Base-by-base conservation (phyloP, 2,329 filamentous ascomycete genomes). In the Aspergillus calidoustus region DNA sequence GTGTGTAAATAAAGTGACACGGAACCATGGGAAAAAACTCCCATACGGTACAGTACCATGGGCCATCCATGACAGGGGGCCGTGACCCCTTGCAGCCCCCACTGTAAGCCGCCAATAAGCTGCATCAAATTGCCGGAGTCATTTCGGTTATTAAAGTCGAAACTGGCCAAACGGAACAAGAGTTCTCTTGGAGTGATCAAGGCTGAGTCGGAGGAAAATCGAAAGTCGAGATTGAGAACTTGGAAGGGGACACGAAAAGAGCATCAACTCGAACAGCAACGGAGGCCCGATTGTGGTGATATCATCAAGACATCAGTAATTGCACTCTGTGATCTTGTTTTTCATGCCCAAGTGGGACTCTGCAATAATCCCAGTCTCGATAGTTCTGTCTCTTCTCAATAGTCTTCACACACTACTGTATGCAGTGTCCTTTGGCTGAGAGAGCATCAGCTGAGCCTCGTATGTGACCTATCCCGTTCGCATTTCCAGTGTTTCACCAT, bases 11-110 rank as follows among this genome's bases (percentile, higher is more conserved):
- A 66, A 64, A 63, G 58, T 64, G 64, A 61, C 47, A 60, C 58
- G 19, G 53, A 64, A 59, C 66, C 64, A 63, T 66, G 64, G 66
- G 48, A 34, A 25, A 38, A 51, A 28, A 46, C 47, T 43, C 30
- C 23, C 30, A 59, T 68, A 66, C 66, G 52, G 60, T 66, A 66
- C 60, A 25, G 60, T 66, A 68, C 64, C 54, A 56, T 31, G 44
- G 62, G 15, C 34, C 13, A 41, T 41, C 6, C 34, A 13, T 41
- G 34, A 60, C 58, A 55, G 61, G 62, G 62, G 58, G 49, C 47
- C 38, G 55, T 59, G 64, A 63, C 63, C 63, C 63, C 62, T 69
- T 68, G 63, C 66, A 66, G 60, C 31, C 54, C 60, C 66, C 63
- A 61, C 59, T 34, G 22, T 7, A 31, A 28, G 46, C 52, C 34